Percentiles rank a stretch among this genome's conserved stretches.
Evolutionary conservation across 176 grass and related monocot species (phyloP).

Genomic region (Phoenix roebelenii): DNA sequence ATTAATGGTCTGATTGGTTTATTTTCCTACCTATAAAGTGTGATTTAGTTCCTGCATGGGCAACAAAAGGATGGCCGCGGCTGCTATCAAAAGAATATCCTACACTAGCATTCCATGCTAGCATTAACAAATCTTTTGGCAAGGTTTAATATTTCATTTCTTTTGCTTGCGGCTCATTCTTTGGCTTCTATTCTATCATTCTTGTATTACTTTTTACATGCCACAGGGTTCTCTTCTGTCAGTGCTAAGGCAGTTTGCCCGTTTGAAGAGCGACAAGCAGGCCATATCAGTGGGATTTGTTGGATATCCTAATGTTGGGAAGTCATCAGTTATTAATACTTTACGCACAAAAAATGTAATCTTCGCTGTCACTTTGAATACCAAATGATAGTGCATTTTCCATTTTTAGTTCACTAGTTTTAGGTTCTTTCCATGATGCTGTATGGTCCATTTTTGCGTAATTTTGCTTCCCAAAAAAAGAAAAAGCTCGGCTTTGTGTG

Average conservation of each 20-base stretch:
- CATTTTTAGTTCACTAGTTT: not conserved
- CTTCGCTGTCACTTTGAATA: not conserved
- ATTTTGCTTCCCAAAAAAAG: no score
- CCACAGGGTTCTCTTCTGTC: slow-evolving; percentile 87
- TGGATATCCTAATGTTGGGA: slow-evolving; percentile 98
- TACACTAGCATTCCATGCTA: slow-evolving; percentile 92
- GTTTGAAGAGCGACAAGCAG: slow-evolving; percentile 92
- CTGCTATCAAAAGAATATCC: slow-evolving; percentile 78
- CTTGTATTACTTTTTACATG: not conserved
- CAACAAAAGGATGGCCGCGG: slow-evolving; percentile 88
- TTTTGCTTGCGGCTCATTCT: not conserved
- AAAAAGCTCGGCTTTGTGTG: no score
- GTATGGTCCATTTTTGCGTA: no score
- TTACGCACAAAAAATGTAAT: slow-evolving; percentile 93
- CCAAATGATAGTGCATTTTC: not conserved
- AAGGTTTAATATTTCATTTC: slow-evolving; percentile 37
- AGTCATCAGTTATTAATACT: slow-evolving; percentile 98
- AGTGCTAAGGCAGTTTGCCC: slow-evolving; percentile 78
- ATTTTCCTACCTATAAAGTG: slow-evolving; percentile 38
- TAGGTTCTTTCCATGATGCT: no score
- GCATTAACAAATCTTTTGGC: slow-evolving; percentile 89
- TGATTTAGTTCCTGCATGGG: slow-evolving; percentile 92
- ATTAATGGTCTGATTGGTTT: slow-evolving; percentile 11
- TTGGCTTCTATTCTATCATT: not conserved
- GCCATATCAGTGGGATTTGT: slow-evolving; percentile 96